These are phyloP conservation scores for Trichoderma gamsii DNA, from an alignment of 495 filamentous ascomycete genomes.

Conservation along the genomic window DNA sequence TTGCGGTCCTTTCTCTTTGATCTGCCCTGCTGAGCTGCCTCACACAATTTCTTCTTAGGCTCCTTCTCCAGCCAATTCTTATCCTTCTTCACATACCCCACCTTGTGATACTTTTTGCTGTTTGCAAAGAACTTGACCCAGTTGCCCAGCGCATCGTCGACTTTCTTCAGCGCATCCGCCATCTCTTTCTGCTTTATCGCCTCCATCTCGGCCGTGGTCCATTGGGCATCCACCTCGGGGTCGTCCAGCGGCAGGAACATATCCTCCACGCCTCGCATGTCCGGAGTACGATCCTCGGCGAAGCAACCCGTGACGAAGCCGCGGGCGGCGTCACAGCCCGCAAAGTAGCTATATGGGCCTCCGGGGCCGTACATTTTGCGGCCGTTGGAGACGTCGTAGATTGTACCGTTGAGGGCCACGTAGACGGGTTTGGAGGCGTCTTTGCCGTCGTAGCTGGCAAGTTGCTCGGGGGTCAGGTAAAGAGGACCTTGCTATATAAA, in stretches of 20 bases:
- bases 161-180: constrained; percentile 46
- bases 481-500: constrained; percentile 31
- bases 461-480: constrained; percentile 65
- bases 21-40: constrained; percentile 37
- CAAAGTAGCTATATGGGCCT: constrained; percentile 81
- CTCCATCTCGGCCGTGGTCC: constrained; percentile 47
- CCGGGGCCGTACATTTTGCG: constrained; percentile 79
- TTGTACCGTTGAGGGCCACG: constrained; percentile 83
- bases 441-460: constrained; percentile 70
- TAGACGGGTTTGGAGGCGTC: constrained; percentile 74
- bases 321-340: constrained; percentile 78
- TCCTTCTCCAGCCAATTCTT: constrained; percentile 43
- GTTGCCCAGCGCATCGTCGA: constrained; percentile 52
- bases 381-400: constrained; percentile 86
- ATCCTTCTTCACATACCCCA: constrained; percentile 55
- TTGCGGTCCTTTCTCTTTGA: constrained; percentile 35
- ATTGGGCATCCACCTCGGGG: constrained; percentile 44
- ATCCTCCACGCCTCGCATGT: constrained; percentile 79
- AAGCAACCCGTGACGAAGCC: constrained; percentile 98
- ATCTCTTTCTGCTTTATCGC: constrained; percentile 48
- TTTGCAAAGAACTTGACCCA: constrained; percentile 74
- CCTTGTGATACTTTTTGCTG: constrained; percentile 67
- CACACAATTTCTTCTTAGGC: constrained; percentile 38
- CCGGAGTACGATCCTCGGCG: constrained; percentile 69
- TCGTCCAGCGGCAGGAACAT: constrained; percentile 80